phyloP scores from a whole-genome alignment of 352 stramenopile species.

The Globisporangium nunn region DNA sequence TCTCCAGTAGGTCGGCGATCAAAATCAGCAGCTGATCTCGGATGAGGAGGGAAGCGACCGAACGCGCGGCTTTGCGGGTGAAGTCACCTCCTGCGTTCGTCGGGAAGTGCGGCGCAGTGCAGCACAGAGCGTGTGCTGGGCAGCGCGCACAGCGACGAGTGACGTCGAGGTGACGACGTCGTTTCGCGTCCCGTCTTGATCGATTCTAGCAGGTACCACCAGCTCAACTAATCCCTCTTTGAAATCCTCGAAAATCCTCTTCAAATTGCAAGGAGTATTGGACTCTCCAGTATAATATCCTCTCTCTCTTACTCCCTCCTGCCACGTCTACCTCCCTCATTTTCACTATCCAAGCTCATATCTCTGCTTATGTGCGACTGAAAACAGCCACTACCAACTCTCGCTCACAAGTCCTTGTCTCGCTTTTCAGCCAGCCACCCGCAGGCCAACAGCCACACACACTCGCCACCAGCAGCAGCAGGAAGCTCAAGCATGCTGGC shows the following conservation, averaged over 20 bases:
- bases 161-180: background rate
- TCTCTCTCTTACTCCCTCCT: background rate
- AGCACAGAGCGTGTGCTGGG: no score
- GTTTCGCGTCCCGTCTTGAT: no score
- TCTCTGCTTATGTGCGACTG: background rate
- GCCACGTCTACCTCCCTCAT: no score
- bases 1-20: no score
- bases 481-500: conserved; percentile 29
- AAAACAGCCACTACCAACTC: background rate
- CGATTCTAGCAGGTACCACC: background rate
- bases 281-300: no score
- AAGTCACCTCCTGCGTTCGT: no score
- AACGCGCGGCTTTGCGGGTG: background rate
- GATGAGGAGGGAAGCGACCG: background rate
- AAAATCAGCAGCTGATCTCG: no score
- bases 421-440: background rate
- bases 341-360: background rate
- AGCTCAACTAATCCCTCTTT: background rate
- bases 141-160: background rate
- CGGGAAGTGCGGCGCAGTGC: no score
- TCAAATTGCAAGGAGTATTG: no score
- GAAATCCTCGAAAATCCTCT: background rate
- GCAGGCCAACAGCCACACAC: background rate
- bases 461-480: background rate
- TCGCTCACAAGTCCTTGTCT: background rate